Evolutionary conservation across 768 basidiomycete species (phyloP).

Genomic region (Cyclocybe aegerita): DNA sequence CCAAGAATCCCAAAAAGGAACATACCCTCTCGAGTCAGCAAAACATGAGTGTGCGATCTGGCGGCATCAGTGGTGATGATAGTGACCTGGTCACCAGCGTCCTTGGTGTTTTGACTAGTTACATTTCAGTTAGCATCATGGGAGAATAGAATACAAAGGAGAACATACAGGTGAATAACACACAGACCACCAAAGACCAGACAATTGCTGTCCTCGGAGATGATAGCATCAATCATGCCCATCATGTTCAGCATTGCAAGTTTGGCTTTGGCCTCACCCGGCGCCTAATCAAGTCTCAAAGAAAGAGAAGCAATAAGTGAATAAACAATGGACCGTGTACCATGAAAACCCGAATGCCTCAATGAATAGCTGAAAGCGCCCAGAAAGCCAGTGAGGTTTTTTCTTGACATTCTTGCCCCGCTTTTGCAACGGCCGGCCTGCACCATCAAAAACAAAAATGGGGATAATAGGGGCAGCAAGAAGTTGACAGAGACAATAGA

Average conservation of each 20-base stretch:
- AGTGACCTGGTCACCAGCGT: too few species aligned
- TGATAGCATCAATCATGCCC: slow-evolving; percentile 44
- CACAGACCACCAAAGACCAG: slow-evolving; percentile 45
- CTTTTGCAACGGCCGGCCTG: slow-evolving; percentile 37
- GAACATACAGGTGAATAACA: slow-evolving; percentile 41
- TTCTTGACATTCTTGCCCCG: slow-evolving; percentile 28
- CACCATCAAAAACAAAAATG: slow-evolving; percentile 51
- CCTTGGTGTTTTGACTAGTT: neutral
- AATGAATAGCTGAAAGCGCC: slow-evolving; percentile 30
- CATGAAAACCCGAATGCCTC: slow-evolving; percentile 43
- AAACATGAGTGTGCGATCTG: too few species aligned
- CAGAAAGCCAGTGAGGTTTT: slow-evolving; percentile 24
- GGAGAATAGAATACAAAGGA: too few species aligned
- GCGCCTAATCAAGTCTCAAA: slow-evolving; percentile 29
- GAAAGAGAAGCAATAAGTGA: neutral
- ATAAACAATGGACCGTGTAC: slow-evolving; percentile 15
- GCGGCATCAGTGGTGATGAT: too few species aligned
- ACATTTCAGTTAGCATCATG: too few species aligned
- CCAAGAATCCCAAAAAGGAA: too few species aligned
- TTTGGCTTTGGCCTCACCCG: slow-evolving; percentile 59
- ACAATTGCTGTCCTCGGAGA: slow-evolving; percentile 50
- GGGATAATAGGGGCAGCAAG: slow-evolving; percentile 37
- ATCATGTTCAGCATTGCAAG: slow-evolving; percentile 41
- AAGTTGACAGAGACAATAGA: slow-evolving; percentile 37
- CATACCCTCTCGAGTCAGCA: too few species aligned